phyloP scores from a whole-genome alignment of 1,284 basidiomycete genomes.

The Wolfiporia cocos region DNA sequence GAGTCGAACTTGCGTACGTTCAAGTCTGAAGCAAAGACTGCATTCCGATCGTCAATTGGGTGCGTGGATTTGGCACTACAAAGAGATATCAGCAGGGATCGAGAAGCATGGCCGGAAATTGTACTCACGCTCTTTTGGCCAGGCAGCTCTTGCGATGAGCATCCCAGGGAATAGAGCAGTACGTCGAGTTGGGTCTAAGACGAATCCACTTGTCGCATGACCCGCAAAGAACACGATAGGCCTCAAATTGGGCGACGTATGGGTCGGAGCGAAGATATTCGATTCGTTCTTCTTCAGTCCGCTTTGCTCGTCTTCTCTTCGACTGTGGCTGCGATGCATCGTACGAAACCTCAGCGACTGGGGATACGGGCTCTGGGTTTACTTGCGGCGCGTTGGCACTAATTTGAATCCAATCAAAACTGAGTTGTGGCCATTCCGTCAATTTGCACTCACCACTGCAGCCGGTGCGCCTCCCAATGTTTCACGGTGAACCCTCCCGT shows the following conservation, averaged over 20 bases:
- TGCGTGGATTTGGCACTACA: constrained; percentile 20
- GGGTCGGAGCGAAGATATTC: constrained; percentile 66
- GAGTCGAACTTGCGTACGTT: constrained; percentile 65
- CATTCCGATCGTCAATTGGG: constrained; percentile 50
- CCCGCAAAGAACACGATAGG: constrained; percentile 71
- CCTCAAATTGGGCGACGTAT: constrained; percentile 73
- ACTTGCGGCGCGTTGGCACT: constrained; percentile 21
- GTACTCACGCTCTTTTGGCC: constrained; percentile 58
- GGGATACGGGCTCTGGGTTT: constrained; percentile 12
- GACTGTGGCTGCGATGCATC: constrained; percentile 20
- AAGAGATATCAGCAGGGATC: not conserved
- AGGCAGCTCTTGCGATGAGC: constrained; percentile 72
- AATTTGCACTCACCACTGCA: constrained; percentile 41
- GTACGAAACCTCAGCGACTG: constrained; percentile 15
- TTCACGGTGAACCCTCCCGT: constrained; percentile 57
- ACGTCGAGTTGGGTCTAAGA: constrained; percentile 73
- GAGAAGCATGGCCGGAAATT: not conserved
- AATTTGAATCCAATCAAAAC: too few relatives aligned
- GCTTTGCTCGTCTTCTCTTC: constrained; percentile 62
- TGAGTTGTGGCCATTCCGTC: too few relatives aligned
- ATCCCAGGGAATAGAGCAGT: constrained; percentile 82
- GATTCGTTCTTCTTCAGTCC: constrained; percentile 74
- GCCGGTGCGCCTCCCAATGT: constrained; percentile 63
- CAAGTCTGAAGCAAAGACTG: constrained; percentile 53
- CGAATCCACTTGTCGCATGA: constrained; percentile 80